Conservation (phyloP, 129 eudicot species). For the Flaveria robusta region DNA sequence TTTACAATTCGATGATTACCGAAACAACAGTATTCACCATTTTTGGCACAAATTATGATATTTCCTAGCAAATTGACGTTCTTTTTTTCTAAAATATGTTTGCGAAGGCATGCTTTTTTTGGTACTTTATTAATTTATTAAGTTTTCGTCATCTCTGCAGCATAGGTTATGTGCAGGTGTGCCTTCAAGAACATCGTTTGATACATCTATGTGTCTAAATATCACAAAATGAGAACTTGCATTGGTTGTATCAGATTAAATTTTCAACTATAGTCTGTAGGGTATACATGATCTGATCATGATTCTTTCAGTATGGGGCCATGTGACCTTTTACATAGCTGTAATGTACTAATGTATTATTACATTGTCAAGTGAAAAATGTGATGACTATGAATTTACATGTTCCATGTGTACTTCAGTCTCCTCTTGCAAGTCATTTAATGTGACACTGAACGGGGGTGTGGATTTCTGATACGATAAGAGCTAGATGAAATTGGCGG, state of each 20-base stretch:
- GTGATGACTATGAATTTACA: conserved; percentile 23
- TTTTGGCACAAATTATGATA: conserved; percentile 11
- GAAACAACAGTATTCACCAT: not conserved
- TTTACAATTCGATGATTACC: conserved; percentile 21
- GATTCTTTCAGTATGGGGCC: conserved; percentile 34
- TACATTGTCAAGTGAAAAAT: conserved; percentile 22
- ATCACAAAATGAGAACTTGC: conserved; percentile 22
- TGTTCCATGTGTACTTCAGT: conserved; percentile 26
- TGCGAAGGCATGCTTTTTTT: not conserved
- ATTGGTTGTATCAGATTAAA: conserved; percentile 26
- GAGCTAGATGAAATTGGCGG: too few species aligned
- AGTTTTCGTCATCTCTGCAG: conserved; percentile 21
- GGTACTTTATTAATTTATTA: not conserved
- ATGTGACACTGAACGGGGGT: not conserved
- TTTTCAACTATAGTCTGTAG: not conserved
- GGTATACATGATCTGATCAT: conserved; percentile 32
- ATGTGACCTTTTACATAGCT: conserved; percentile 24
- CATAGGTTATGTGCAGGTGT: conserved; percentile 33
- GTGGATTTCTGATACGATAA: not conserved
- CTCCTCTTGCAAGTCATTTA: conserved; percentile 20
- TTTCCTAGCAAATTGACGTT: not conserved
- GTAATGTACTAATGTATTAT: conserved; percentile 21
- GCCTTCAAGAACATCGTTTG: conserved; percentile 14
- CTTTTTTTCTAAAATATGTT: not conserved
- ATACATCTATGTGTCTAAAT: conserved; percentile 18